phyloP scores from a whole-genome alignment of 495 filamentous ascomycete species.

The Daldinia bambusicola region DNA sequence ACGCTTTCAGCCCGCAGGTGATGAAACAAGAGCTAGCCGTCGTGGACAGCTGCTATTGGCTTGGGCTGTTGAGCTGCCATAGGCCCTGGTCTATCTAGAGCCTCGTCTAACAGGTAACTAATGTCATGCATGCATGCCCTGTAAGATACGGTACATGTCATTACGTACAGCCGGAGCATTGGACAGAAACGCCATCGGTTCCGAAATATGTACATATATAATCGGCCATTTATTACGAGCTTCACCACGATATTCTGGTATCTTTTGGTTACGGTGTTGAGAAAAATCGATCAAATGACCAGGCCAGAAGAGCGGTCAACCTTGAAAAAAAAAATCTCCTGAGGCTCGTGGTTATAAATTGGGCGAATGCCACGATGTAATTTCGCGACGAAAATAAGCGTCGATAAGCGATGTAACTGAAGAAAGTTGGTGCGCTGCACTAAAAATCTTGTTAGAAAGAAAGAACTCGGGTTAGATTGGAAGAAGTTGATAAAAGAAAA shows the following conservation, averaged over 20 bases:
- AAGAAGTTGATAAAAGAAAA: slow-evolving; percentile 1
- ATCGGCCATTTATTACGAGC: slow-evolving; percentile 8
- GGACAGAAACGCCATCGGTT: slow-evolving; percentile 10
- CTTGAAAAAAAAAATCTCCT: slow-evolving; percentile 18
- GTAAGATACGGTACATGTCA: not conserved
- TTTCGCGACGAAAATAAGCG: slow-evolving; percentile 33
- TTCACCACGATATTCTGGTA: slow-evolving; percentile 8
- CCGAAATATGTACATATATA: slow-evolving; percentile 7
- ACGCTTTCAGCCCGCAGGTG: slow-evolving; percentile 33
- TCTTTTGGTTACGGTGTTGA: slow-evolving; percentile 19
- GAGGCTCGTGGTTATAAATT: slow-evolving; percentile 30
- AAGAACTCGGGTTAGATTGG: slow-evolving; percentile 5
- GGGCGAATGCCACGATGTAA: slow-evolving; percentile 38
- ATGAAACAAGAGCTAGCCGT: slow-evolving; percentile 34
- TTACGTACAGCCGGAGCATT: not conserved
- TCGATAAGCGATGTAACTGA: slow-evolving; percentile 32
- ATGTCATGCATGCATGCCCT: not conserved
- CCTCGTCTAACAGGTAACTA: slow-evolving; percentile 14
- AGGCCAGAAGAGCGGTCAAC: slow-evolving; percentile 37
- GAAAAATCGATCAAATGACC: slow-evolving; percentile 28
- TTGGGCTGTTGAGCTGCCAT: slow-evolving; percentile 8
- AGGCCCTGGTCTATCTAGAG: slow-evolving; percentile 17
- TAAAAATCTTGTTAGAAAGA: slow-evolving; percentile 5
- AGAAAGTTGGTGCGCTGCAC: not conserved
- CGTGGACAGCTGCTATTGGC: slow-evolving; percentile 37